Evolutionary conservation across 2,329 filamentous ascomycete species (phyloP).

Genomic region (Penicillium sp.): DNA sequence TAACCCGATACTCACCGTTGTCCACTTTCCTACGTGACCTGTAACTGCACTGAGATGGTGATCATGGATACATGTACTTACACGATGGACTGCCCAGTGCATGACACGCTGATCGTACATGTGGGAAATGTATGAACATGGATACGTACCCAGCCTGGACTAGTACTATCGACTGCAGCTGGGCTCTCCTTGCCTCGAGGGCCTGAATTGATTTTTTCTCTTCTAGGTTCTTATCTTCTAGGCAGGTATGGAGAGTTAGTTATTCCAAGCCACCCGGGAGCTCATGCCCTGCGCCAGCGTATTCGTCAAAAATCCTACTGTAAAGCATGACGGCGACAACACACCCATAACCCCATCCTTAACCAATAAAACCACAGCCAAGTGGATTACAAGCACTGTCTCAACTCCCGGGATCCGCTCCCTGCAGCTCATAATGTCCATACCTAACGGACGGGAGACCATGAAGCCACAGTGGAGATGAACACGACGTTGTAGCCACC

Average conservation of each 20-base stretch:
- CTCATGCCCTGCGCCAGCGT: not conserved
- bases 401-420: not conserved
- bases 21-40: constrained; percentile 4
- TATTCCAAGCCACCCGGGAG: not conserved
- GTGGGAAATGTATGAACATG: not conserved
- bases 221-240: not conserved
- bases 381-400: not conserved
- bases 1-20: not conserved
- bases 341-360: not conserved
- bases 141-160: not conserved
- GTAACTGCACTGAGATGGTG: not conserved
- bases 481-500: not conserved
- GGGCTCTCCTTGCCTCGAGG: not conserved
- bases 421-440: not conserved
- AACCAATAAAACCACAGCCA: not conserved
- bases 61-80: not conserved
- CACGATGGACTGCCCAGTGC: not conserved
- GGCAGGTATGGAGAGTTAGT: not conserved
- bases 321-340: too few species aligned
- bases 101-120: not conserved
- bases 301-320: not conserved
- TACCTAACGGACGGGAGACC: not conserved
- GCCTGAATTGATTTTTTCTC: not conserved
- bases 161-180: not conserved
- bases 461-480: not conserved